Evolutionary conservation across 2,329 filamentous ascomycete species (phyloP).

Genomic region (Blastomyces silverae): DNA sequence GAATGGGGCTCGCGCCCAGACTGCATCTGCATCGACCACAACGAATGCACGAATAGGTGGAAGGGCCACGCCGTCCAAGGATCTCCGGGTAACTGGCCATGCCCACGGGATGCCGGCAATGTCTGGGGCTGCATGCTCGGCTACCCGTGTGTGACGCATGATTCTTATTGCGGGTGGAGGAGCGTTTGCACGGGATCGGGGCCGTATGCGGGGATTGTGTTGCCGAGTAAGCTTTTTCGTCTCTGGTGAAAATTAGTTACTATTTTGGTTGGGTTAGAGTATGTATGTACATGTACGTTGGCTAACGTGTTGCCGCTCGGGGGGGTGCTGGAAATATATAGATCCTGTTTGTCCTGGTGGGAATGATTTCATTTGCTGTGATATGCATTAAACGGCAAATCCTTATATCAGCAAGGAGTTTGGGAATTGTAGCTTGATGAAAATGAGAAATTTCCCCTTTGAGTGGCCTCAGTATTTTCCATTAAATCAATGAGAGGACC

Average conservation of each 20-base stretch:
- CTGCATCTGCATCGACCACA: conserved; percentile 12
- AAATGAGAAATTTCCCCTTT: not conserved
- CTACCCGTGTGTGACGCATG: conserved; percentile 5
- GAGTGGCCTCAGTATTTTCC: not conserved
- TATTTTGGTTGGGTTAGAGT: not conserved
- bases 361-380: conserved; percentile 11
- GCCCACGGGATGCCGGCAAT: not conserved
- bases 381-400: not conserved
- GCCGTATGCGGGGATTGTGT: conserved; percentile 2
- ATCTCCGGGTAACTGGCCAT: not conserved
- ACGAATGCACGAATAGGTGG: conserved; percentile 2
- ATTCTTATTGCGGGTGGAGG: conserved; percentile 13
- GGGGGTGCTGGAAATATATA: not conserved
- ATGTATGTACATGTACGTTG: too few species aligned
- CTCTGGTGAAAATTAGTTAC: not conserved
- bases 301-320: not conserved
- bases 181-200: conserved; percentile 4
- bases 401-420: not conserved
- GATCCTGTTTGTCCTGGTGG: conserved; percentile 7
- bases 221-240: not conserved
- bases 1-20: conserved; percentile 2
- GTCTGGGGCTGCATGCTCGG: conserved; percentile 11
- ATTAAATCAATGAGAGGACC: not conserved
- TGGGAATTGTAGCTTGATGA: not conserved
- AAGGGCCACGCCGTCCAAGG: conserved; percentile 3